Percentiles rank a stretch among this genome's conserved stretches.
phyloP scores from a whole-genome alignment of 2,329 filamentous ascomycete species.

The Sporothrix pallida region DNA sequence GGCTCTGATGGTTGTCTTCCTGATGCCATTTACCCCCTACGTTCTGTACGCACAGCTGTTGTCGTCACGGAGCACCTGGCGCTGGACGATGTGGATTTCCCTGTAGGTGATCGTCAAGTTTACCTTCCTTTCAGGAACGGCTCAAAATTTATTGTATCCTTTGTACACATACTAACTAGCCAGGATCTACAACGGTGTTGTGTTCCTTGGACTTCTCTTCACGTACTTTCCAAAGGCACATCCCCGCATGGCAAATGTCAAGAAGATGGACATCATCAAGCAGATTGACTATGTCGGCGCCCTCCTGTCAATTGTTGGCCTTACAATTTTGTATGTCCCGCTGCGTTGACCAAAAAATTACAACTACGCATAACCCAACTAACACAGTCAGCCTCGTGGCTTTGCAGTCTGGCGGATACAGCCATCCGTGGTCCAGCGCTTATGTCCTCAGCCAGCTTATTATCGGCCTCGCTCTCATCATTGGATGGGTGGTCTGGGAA shows the following conservation, averaged over 20 bases:
- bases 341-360: too few species aligned
- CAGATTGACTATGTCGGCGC: conserved; percentile 13
- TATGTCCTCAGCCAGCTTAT: conserved; percentile 9
- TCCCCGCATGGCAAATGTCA: conserved; percentile 5
- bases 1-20: background rate
- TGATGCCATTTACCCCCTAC: background rate
- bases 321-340: background rate
- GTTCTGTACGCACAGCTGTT: conserved; percentile 1
- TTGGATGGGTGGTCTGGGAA: background rate
- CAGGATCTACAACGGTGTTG: conserved; percentile 7
- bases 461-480: background rate
- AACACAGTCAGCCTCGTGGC: background rate
- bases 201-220: background rate
- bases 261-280: background rate
- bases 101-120: background rate
- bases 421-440: conserved; percentile 2
- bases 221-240: conserved; percentile 16
- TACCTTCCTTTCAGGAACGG: too few species aligned
- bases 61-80: background rate
- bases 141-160: too few species aligned
- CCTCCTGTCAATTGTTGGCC: background rate
- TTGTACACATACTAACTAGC: too few species aligned
- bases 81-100: background rate
- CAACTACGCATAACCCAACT: too few species aligned
- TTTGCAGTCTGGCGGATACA: background rate